Evolutionary conservation across 2,329 filamentous ascomycete species (phyloP), one percentile per base, ranked within the genome.

Genomic region (Penicillium concentricum): DNA sequence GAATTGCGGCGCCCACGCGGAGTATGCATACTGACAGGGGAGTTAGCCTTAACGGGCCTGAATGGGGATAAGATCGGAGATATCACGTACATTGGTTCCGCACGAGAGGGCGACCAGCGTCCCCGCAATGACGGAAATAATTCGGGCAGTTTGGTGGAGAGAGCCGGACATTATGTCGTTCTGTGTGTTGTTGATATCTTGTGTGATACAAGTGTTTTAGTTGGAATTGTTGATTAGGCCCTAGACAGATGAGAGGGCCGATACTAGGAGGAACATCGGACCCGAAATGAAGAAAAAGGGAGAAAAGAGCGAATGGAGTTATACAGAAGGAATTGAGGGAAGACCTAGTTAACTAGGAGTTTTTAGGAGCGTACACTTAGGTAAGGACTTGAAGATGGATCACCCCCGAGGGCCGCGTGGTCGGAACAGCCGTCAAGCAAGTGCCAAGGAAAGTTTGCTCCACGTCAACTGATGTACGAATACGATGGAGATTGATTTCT

Each of bases 1-100:
- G 71, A 97, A 97, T 76, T 97, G 92, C 20, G 94, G 94, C 15
- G 91, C 92, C 92, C 94, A 99, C 76, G 93, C 93, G 54, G 92
- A 97, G 77, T 97, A 99, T 71, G 92, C 93, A 84, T 99, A 97
- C 91, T 97, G 70, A 48, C 50, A 58, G 74, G 46, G 45, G 41
- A 45, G 59, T 69, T 32, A 67, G 60, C 39, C 46, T 41, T 51
- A 34, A 47, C 45, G 48, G 18, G 49, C 10, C 24, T 28, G n/a
- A 32, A 39, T 54, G 45, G 18, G 24, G 38, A 26, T 48, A 35
- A 58, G 50, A 15, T 35, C 35, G 20, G 46, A 32, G 39, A 42
- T 16, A 50, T 55, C 53, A 61, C 69, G 51, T 77, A 95, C 92
- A 75, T 97, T 97, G 61, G 92, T 96, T 59, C 94, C 94, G 74